Evolutionary conservation across 2,329 filamentous ascomycete species (phyloP), one percentile per base, ranked within the genome.

Genomic region (Ceratocystis destructans): DNA sequence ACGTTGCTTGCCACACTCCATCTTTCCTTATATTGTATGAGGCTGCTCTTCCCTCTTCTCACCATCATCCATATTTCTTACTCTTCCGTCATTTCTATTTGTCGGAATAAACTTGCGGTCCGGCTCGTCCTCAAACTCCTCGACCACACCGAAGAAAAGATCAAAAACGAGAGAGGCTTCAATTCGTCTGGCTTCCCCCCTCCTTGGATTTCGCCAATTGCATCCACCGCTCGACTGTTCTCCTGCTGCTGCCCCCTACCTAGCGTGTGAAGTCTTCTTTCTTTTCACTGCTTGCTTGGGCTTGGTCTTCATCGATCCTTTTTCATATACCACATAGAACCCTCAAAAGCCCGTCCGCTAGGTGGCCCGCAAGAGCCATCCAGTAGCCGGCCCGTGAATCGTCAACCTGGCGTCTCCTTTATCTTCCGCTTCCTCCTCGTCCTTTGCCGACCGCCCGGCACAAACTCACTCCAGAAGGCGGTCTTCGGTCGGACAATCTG

Each of bases 381-480:
- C 57, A 67, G 67, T 66, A 61, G 67, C 64, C 69, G 61, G 62
- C 69, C 53, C 64, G 17, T 59, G 17, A 67, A 61, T 66, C 62
- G 65, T 64, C 65, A 67, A 62, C 48, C 67, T 68, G 67, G 67
- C 61, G 53, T 74, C 76, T 71, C 57, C 61, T 17, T 53, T 61
- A 41, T 64, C 67, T 57, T 68, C 67, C 46, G 76, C 78, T 71
- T 81, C 80, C 73, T 81, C 82, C 68, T 83, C 82, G 74, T 81
- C 81, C 71, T 79, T 78, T 71, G 79, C 77, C 76, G 79, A 80
- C 74, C 75, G 77, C 70, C 77, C 79, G 69, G 72, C 74, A 66
- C 76, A 76, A 68, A 77, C 77, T 62, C 79, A 82, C 70, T 80
- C 80, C 71, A 76, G 79, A 71, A 76, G 79, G 71, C 78, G 78